These are phyloP conservation scores for Pichia sp. DNA, from an alignment of 1,139 yeast genomes.

Conservation along the genomic window DNA sequence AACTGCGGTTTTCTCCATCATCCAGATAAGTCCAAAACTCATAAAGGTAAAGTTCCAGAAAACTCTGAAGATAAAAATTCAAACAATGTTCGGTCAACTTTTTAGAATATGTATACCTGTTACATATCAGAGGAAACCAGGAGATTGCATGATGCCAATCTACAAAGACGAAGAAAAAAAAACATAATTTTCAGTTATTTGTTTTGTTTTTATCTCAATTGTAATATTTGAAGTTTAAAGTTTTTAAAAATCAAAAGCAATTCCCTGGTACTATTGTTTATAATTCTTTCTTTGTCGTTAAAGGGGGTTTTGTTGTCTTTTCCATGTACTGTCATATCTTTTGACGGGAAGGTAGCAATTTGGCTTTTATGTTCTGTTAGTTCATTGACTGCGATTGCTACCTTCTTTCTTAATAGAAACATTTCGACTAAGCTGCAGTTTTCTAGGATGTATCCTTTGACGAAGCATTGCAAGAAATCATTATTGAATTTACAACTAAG, in stretches of 20 bases:
- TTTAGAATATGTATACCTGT: too few relatives aligned
- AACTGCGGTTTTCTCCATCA: too few relatives aligned
- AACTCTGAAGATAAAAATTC: too few relatives aligned
- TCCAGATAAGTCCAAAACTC: too few relatives aligned
- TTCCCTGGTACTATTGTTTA: slow-evolving; percentile 39
- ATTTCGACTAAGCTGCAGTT: slow-evolving; percentile 51
- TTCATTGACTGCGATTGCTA: slow-evolving; percentile 49
- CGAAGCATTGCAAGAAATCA: slow-evolving; percentile 43
- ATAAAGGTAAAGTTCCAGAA: too few relatives aligned
- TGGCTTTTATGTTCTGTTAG: slow-evolving; percentile 48
- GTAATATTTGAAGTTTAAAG: slow-evolving; percentile 41
- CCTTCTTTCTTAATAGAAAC: slow-evolving; percentile 44
- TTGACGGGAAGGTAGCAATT: slow-evolving; percentile 54
- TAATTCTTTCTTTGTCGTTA: slow-evolving; percentile 40
- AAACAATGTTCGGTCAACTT: too few relatives aligned
- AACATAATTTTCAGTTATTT: slow-evolving; percentile 38
- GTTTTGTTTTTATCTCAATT: slow-evolving; percentile 43
- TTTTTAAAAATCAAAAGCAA: slow-evolving; percentile 39
- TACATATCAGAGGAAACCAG: too few relatives aligned
- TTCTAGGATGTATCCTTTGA: slow-evolving; percentile 54
- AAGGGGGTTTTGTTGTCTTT: slow-evolving; percentile 49
- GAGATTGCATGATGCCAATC: too few relatives aligned
- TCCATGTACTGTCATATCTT: slow-evolving; percentile 45
- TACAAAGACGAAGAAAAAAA: too few relatives aligned
- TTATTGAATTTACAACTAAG: slow-evolving; percentile 45